A percentile compares a stretch with the other conserved stretches of the same genome.
These are phyloP conservation scores for Solioccasus polychromus DNA, from an alignment of 768 basidiomycete genomes.

Conservation along the genomic window DNA sequence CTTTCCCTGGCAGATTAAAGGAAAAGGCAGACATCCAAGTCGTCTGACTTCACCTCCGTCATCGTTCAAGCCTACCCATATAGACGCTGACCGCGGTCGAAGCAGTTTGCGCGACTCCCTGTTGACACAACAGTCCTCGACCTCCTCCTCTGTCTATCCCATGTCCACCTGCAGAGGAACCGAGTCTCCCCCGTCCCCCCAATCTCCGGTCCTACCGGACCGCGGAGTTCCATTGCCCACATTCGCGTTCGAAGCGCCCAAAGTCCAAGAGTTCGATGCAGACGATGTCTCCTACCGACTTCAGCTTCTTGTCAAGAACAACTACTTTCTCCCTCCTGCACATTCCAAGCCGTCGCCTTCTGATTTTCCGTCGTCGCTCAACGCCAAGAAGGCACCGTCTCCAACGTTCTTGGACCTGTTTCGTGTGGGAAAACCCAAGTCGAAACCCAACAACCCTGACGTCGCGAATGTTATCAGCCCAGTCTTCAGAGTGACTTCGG, in stretches of 20 bases:
- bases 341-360: slow-evolving; percentile 77
- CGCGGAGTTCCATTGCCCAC: slow-evolving; percentile 44
- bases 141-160: slow-evolving; percentile 79
- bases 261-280: slow-evolving; percentile 50
- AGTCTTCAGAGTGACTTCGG: slow-evolving; percentile 62
- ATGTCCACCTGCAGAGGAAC: slow-evolving; percentile 65
- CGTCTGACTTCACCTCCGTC: slow-evolving; percentile 36
- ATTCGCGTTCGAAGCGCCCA: slow-evolving; percentile 47
- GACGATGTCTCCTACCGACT: slow-evolving; percentile 87
- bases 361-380: slow-evolving; percentile 45
- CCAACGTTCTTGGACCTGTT: slow-evolving; percentile 68
- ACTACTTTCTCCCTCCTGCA: slow-evolving; percentile 84
- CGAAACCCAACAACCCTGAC: slow-evolving; percentile 57
- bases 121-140: slow-evolving; percentile 60
- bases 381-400: slow-evolving; percentile 44
- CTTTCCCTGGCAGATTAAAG: slow-evolving; percentile 28
- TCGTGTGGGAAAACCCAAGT: slow-evolving; percentile 62
- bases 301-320: slow-evolving; percentile 81
- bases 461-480: slow-evolving; percentile 39
- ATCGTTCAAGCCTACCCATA: slow-evolving; percentile 27
- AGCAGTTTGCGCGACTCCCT: slow-evolving; percentile 56
- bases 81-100: slow-evolving; percentile 38
- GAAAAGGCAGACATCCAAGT: slow-evolving; percentile 33
- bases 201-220: slow-evolving; percentile 46
- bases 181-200: slow-evolving; percentile 63